Evolutionary conservation across 179 eudicot species (phyloP), one percentile per base, ranked within the genome.

Genomic region (Silene noctiflora): DNA sequence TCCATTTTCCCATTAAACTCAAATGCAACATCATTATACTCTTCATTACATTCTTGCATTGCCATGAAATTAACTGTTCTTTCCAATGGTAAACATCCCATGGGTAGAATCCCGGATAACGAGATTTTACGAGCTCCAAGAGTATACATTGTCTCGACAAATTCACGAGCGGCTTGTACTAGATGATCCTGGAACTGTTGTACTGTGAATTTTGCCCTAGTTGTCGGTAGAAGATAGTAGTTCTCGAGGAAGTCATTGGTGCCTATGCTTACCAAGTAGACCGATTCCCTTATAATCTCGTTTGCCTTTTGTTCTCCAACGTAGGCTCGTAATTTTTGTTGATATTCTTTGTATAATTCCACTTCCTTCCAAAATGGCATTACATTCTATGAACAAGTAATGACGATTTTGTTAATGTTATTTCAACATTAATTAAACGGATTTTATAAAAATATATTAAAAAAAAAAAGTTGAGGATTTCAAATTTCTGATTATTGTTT

Each of bases 191-290:
- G 81, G 72, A 85, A 93, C 24, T 83, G 79, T 21, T 88, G 89
- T 2, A 87, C 10, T 0, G 83, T 81, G 80, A 55, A 89, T 1
- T 77, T 80, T 1, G 74, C 21, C 61, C 73, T 77, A 14, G 88
- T 83, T 1, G 51, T 19, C 0, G 87, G 89, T 16, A 83, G 33
- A 0, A 80, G 61, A 85, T 85, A 91, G 79, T 90, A 92, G 77
- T 92, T 92, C 73, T 90, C 96, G 1, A 91, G 74, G 81, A 90
- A 89, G 65, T 91, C 97, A 17, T 91, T 91, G 19, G 97, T 91
- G 51, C 97, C 96, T 60, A 90, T 61, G 83, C 96, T 90, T 3
- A 80, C 67, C 11, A 90, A 4, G 65, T 92, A 90, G 27, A 88
- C 71, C 6, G 93, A 81, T 64, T 87, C 89, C 0, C 63, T 83